Evolutionary conservation across 306 rosid genomes (phyloP).

Genomic region (Pterocarpus santalinus): DNA sequence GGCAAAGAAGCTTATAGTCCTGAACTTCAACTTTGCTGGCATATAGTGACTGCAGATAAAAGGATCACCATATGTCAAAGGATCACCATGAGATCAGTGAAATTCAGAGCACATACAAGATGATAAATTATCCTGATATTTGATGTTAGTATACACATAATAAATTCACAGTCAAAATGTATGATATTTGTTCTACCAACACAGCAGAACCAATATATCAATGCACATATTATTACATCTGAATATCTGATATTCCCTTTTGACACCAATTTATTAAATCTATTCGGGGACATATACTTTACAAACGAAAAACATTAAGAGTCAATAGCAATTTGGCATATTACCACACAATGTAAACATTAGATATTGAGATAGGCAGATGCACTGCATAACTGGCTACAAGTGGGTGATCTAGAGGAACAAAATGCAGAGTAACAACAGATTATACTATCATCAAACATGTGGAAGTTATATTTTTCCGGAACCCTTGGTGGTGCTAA

Average conservation of each 20-base stretch:
- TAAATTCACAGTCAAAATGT: neutral
- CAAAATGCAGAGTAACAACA: neutral
- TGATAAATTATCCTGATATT: neutral
- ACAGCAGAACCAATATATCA: constrained; percentile 5
- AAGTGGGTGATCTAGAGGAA: neutral
- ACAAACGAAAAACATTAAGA: constrained; percentile 1
- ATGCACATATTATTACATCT: neutral
- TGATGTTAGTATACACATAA: neutral
- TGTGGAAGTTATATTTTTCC: neutral
- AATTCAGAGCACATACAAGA: constrained; percentile 9
- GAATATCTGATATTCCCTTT: constrained; percentile 4
- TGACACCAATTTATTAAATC: constrained; percentile 3
- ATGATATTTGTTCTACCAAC: constrained; percentile 12
- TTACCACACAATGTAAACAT: neutral
- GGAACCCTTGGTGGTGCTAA: neutral
- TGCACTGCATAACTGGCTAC: constrained; percentile 10
- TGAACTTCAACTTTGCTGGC: constrained; percentile 82
- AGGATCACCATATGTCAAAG: constrained; percentile 38
- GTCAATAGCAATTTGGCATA: neutral
- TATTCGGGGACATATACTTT: neutral
- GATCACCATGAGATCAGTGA: constrained; percentile 1
- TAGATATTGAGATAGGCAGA: constrained; percentile 4
- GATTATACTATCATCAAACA: neutral
- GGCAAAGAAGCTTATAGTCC: constrained; percentile 73
- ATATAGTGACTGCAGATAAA: constrained; percentile 64